Evolutionary conservation across 331 rosid genomes (phyloP).

Genomic region (Malus hybrid): DNA sequence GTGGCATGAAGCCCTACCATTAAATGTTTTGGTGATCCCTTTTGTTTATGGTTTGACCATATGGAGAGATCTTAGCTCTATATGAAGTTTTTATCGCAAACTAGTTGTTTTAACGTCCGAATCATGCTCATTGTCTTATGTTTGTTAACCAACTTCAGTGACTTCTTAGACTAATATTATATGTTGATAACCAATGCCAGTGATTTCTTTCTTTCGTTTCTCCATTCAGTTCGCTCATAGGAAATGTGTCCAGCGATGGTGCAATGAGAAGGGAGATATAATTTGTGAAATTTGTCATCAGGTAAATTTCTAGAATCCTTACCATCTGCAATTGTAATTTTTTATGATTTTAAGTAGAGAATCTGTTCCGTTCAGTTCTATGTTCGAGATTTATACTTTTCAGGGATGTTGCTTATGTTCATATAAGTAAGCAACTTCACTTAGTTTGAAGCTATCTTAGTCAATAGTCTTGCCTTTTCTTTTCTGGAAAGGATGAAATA

Average conservation of each 20-base stretch:
- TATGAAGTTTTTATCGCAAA: not conserved
- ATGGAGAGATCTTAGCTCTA: not conserved
- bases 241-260: conserved; percentile 59
- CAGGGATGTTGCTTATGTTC: not conserved
- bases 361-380: not conserved
- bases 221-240: conserved; percentile 50
- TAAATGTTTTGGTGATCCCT: not conserved
- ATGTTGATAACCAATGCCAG: not conserved
- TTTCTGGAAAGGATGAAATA: not conserved
- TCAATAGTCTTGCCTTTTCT: not conserved
- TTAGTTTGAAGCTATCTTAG: not conserved
- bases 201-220: not conserved
- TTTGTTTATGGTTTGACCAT: not conserved
- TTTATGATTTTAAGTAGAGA: not conserved
- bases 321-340: not conserved
- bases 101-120: not conserved
- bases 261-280: conserved; percentile 62
- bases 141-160: not conserved
- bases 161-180: not conserved
- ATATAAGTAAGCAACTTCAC: not conserved
- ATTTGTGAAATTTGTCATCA: conserved; percentile 56
- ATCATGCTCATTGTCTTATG: not conserved
- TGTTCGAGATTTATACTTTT: not conserved
- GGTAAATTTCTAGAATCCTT: conserved; percentile 22
- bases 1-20: not conserved